Evolutionary conservation across 495 filamentous ascomycete genomes (phyloP), one percentile per base, ranked within the genome.

Genomic region (Penicillium longicatenatum): DNA sequence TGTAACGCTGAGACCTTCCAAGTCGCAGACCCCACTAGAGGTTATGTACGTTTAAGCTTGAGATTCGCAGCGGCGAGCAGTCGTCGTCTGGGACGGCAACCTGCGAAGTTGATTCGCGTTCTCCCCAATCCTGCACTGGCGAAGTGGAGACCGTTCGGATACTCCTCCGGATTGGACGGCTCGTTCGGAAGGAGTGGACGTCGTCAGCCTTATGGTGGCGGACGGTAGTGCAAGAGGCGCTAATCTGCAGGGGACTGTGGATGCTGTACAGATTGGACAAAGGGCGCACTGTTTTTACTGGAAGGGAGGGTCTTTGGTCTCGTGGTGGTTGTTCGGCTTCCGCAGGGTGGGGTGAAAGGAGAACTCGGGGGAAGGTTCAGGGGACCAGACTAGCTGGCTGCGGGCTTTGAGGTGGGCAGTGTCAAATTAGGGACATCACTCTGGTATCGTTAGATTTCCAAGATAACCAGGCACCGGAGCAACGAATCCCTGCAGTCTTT

Each of bases 141-240:
- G 37, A 31, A 52, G 55, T 55, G 55, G 60, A 39, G 63, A 65
- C 56, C 60, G 58, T 31, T 39, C 57, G 54, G 57, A 52, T 41
- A 20, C 24, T 30, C 21, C 55, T 66, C 63, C 55, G 60, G 63
- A 69, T 69, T 64, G 58, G 58, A 59, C 58, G 47, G 54, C 31
- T 47, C 24, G 44, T 61, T 55, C 63, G 66, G 66, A 61, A 55
- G 21, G 37, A 35, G n/a, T 59, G 58, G 41, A 60, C 58, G 60
- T 48, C 44, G 42, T 64, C 53, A 64, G 60, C 60, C 63, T 61
- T 68, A 59, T 39, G 39, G 42, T 37, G 52, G 55, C 52, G 37
- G 50, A 39, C 4, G 22, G 52, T 30, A 48, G 43, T n/a, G 14
- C 11, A 48, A 19, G 19, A 14, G 49, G 43, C 43, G 43, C 10